Base-by-base conservation (phyloP, 202 grass and related monocot species). In the Carex arenaria region DNA sequence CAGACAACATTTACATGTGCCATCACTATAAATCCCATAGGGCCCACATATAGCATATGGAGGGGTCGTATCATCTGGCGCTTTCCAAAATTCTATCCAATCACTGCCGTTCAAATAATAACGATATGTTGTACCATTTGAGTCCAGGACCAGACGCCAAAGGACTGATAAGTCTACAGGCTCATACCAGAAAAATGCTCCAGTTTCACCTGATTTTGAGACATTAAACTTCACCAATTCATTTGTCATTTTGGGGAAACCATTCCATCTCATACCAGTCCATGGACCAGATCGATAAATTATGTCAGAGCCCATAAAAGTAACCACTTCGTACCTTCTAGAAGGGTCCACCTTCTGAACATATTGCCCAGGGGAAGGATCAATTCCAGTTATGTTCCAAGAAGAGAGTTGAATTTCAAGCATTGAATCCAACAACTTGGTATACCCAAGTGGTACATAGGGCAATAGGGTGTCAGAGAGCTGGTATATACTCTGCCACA, bases 301-400 rank as follows among this genome's bases (percentile, higher is more conserved):
- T 38, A 80, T 10, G 0, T 4, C 7, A 43, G 12, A 0, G 1
- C 53, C 81, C 10, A 31, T 8, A 3, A 49, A 64, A 57, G 76
- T 4, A 38, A 88, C 14, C 19, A 84, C 0, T 19, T 52, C 82
- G 23, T 32, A 72, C 82, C 54, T 5, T 88, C 82, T 76, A 0
- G 23, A 68, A 17, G 14, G 63, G 8, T 88, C 81, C 9, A 88
- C 1, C 0, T 7, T 64, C 1, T 64, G 1, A 11, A 7, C 15
- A 79, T 80, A 84, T 32, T 80, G 3, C 14, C 86, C 81, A 2
- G 36, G 3, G n/a, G 62, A 88, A 1, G 86, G 86, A 23, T 88
- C 86, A 28, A 52, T 53, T 15, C 20, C 45, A 0, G 22, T 73
- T 18, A 11, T 3, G 10, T 64, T 86, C 78, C 85, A 82, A 5